Evolutionary conservation across 768 basidiomycete genomes (phyloP).

Genomic region (Kwoniella newhampshirensis): DNA sequence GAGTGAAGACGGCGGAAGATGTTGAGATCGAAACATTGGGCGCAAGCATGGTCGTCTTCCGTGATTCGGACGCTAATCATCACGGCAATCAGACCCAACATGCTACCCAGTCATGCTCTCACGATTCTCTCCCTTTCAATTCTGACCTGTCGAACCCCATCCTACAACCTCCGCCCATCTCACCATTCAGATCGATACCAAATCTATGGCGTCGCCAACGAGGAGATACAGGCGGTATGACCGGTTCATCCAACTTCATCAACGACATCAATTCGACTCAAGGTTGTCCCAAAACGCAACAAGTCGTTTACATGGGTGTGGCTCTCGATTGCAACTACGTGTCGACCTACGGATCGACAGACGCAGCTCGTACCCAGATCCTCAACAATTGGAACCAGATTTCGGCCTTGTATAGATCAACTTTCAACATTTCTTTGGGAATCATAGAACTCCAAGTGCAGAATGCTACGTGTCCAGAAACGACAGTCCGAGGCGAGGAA

Average conservation of each 20-base stretch:
- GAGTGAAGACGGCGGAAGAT: conserved; percentile 58
- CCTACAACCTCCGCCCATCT: conserved; percentile 11
- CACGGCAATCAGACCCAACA: conserved; percentile 43
- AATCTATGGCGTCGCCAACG: conserved; percentile 15
- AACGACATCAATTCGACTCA: conserved; percentile 65
- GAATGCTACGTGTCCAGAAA: conserved; percentile 65
- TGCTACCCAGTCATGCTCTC: conserved; percentile 61
- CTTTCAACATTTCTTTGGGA: conserved; percentile 82
- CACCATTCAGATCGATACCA: conserved; percentile 6
- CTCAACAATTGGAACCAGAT: conserved; percentile 71
- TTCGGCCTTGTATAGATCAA: conserved; percentile 57
- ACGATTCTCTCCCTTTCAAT: conserved; percentile 71
- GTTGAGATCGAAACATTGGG: conserved; percentile 57
- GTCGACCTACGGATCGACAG: conserved; percentile 62
- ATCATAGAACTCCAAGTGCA: conserved; percentile 77
- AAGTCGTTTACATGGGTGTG: conserved; percentile 78
- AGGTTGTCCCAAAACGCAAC: conserved; percentile 72
- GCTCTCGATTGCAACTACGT: conserved; percentile 84
- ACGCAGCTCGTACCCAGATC: conserved; percentile 71
- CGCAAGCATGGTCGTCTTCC: conserved; percentile 65
- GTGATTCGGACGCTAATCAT: conserved; percentile 68
- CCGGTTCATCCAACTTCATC: conserved; percentile 61
- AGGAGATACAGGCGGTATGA: conserved; percentile 43
- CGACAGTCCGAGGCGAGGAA: conserved; percentile 59
- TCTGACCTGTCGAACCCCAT: conserved; percentile 58